Base-by-base conservation (phyloP, 208 protist genomes). In the Blastocrithidia nonstop region DNA sequence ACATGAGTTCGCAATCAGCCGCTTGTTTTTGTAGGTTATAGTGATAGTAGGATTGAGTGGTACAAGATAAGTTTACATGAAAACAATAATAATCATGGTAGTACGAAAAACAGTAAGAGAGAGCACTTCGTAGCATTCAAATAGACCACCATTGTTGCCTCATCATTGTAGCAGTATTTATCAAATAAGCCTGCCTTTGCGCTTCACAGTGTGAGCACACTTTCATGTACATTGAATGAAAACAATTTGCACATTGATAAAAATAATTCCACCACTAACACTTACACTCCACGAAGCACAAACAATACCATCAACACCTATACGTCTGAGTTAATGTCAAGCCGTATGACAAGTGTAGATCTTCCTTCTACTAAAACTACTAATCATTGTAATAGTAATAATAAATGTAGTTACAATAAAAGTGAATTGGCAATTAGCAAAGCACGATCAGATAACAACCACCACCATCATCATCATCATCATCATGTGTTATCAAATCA, bases 1-100 rank as follows among this genome's bases (percentile, higher is more conserved):
- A 91, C 77, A 13, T 91, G 82, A 74, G 75, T 91, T 68, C 70
- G 74, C 4, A 64, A 85, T 45, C 66, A 66, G 48, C 67, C 76
- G 8, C 42, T 91, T n/a, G 68, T 91, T 11, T 58, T 86, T 31
- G 82, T 91, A 1, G 82, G 82, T 17, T 79, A 79, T 51, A 60
- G 44, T 32, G 68, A 51, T 1, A 77, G 82, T 2, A 35, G 54
- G 0, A 61, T 85, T 26, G 72, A 86, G 50, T 91, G 82, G 82
- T 91, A 80, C 58, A 41, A 64, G 23, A 70, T 89, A 4, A 61
- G 52, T 32, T 49, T 36, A 22, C 52, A 71, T 28, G 46, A 54
- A 45, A 26, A 45, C 4, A 37, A 24, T 6, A 26, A 45, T 4
- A 2, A 15, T 26, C n/a, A 11, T 35, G 29, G 11, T 15, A 37